These are phyloP conservation scores for Emergomyces orientalis DNA, from an alignment of 2,329 filamentous ascomycete genomes.

Conservation along the genomic window DNA sequence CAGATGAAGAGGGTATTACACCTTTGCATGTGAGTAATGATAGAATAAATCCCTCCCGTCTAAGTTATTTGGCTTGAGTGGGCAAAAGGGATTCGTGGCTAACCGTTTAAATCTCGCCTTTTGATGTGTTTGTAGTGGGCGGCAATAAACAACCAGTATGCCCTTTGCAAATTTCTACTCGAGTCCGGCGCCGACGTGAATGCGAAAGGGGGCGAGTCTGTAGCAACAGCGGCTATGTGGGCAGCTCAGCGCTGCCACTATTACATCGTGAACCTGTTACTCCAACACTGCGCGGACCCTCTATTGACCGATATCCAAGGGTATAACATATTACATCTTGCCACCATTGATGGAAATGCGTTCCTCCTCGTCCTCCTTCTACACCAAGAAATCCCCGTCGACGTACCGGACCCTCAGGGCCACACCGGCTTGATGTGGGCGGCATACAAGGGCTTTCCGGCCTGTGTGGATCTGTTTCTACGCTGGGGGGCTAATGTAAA, in stretches of 20 bases:
- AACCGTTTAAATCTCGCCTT: conserved; percentile 14
- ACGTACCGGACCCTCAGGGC: conserved; percentile 77
- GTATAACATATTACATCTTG: conserved; percentile 95
- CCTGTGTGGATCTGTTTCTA: conserved; percentile 83
- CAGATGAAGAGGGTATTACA: conserved; percentile 88
- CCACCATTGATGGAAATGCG: conserved; percentile 93
- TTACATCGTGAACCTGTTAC: conserved; percentile 86
- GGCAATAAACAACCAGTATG: conserved; percentile 96
- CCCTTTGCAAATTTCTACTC: conserved; percentile 91
- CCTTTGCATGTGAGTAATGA: conserved; percentile 68
- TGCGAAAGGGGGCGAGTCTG: conserved; percentile 86
- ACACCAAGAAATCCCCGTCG: conserved; percentile 91
- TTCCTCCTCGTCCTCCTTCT: conserved; percentile 80
- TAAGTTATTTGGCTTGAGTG: conserved; percentile 4
- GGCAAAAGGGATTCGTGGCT: conserved; percentile 7
- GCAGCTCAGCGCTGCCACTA: conserved; percentile 94
- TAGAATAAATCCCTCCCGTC: not conserved
- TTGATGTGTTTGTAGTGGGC: conserved; percentile 63
- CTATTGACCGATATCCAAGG: conserved; percentile 88
- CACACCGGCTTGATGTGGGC: conserved; percentile 98
- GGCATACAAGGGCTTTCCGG: conserved; percentile 91
- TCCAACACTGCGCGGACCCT: conserved; percentile 85
- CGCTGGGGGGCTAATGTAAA: conserved; percentile 94
- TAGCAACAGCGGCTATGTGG: conserved; percentile 93
- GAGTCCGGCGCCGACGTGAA: conserved; percentile 83